Base-by-base conservation (phyloP, 352 stramenopile species). In the Hyphochytrium catenoides region DNA sequence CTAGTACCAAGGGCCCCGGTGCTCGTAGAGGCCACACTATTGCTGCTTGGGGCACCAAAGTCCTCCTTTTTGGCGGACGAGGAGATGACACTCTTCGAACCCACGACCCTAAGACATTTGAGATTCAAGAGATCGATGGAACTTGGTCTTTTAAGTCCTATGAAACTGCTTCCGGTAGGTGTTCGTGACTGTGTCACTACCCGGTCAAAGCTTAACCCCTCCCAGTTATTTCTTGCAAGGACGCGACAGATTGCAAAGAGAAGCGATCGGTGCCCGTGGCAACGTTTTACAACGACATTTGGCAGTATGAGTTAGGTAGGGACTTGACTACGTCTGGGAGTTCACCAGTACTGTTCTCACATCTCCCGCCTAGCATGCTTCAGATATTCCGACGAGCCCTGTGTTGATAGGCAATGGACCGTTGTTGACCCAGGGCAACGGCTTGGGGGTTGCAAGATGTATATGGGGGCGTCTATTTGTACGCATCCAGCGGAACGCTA, bases 201-300 rank as follows among this genome's bases (percentile, higher is more conserved):
- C 27, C 51, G 26, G 34, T 51, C 41, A 46, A 39, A 25, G 61
- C 77, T 26, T 47, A 36, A 16, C 9, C 41, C 31, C 36, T 60
- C 3, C 47, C 31, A 12, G 47, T 54, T 46, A n/a, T n/a, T n/a
- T n/a, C 56, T 3, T 62, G 62, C 12, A 41, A 46, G 2, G 48
- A 35, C 7, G 51, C n/a, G n/a, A n/a, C n/a, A n/a, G n/a, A n/a
- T n/a, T n/a, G n/a, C n/a, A n/a, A n/a, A n/a, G n/a, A 72, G 23
- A 41, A 25, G 17, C 52, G 56, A 1, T 48, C 55, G 2, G 67
- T 90, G 8, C 59, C 55, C 15, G 71, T 91, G 14, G 76, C 71
- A 9, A 57, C 86, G 22, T 85, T 77, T 21, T 92, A 86, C 59
- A 96, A 96, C 43, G 85, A 96, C 48, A 59, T 95, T 22, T 96